Percentiles rank a stretch among this genome's conserved stretches.
Conservation (phyloP, 345 rosid genomes). For the Euphorbia pulcherrima region DNA sequence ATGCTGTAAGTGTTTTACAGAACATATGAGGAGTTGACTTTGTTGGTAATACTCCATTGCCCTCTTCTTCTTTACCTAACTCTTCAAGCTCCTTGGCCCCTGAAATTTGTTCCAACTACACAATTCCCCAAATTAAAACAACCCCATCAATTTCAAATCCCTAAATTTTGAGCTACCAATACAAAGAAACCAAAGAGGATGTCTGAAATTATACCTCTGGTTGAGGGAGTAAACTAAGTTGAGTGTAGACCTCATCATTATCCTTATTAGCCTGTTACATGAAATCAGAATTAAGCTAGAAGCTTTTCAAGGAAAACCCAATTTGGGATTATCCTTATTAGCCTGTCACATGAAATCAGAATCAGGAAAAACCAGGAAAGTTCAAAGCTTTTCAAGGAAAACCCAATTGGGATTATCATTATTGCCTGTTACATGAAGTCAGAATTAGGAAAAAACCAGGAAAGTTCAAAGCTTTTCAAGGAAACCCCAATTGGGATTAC, state of each 20-base stretch:
- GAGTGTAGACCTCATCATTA: slow-evolving; percentile 82
- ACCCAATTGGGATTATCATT: too few species aligned
- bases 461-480: not conserved
- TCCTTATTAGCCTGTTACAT: slow-evolving; percentile 72
- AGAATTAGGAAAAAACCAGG: not conserved
- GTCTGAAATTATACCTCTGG: slow-evolving; percentile 48
- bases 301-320: not conserved
- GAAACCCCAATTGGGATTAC: too few species aligned
- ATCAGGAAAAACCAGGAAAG: not conserved
- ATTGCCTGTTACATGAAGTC: slow-evolving; percentile 15
- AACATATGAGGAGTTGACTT: slow-evolving; percentile 77
- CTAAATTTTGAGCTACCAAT: not conserved
- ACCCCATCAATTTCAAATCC: slow-evolving; percentile 9
- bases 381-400: not conserved
- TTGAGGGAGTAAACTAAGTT: slow-evolving; percentile 64
- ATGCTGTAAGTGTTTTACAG: slow-evolving; percentile 85
- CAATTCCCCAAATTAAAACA: slow-evolving; percentile 21
- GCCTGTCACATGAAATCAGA: slow-evolving; percentile 14
- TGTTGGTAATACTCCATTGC: slow-evolving; percentile 44
- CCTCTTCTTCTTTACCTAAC: slow-evolving; percentile 50
- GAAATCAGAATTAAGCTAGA: not conserved
- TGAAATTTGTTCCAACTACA: slow-evolving; percentile 49
- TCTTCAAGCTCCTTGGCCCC: slow-evolving; percentile 50
- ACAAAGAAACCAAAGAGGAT: slow-evolving; percentile 1
- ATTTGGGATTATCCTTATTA: too few species aligned